Evolutionary conservation across 2,329 filamentous ascomycete species (phyloP), one percentile per base, ranked within the genome.

Genomic region (Fusarium sterilihyphosum): DNA sequence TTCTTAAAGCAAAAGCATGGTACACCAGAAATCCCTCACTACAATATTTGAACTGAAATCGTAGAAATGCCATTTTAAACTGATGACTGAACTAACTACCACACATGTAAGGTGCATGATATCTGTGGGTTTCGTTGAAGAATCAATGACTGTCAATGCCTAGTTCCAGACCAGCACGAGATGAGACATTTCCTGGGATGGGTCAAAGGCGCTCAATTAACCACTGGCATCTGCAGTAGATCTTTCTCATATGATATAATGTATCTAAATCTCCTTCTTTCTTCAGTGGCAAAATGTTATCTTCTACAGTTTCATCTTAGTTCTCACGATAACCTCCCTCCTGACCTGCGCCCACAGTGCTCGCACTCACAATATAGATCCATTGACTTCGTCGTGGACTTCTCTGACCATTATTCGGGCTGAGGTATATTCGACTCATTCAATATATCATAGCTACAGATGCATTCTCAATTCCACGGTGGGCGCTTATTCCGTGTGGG

Each of bases 391-490:
- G 2, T 65, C 26, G 10, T 59, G 31, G 38, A 68, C 49, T 6
- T 14, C 41, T n/a, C 59, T 31, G 2, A 69, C 70, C 49, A 72
- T 67, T 9, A 65, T 4, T 35, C 57, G 54, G 2, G 49, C 44
- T 11, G 64, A 68, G 35, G 35, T 33, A 33, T 58, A 65, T 3
- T 14, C 17, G 6, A 62, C 63, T 17, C 49, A 46, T 72, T 13
- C 67, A 16, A 11, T 72, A 26, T 24, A 33, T 14, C 40, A 72
- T 65, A 3, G 54, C 37, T 8, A 18, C 37, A 26, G 65, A 20
- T 22, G 16, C 20, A 20, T 69, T 65, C 20, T 58, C 44, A 17
- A 69, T 46, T 14, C 41, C 41, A 43, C 7, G 40, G 17, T 26
- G 43, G 50, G 64, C 64, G 64, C 64, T 67, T 67, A 50, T 16